phyloP scores from a whole-genome alignment of 2,329 filamentous ascomycete genomes.

The Neonectria sp. region DNA sequence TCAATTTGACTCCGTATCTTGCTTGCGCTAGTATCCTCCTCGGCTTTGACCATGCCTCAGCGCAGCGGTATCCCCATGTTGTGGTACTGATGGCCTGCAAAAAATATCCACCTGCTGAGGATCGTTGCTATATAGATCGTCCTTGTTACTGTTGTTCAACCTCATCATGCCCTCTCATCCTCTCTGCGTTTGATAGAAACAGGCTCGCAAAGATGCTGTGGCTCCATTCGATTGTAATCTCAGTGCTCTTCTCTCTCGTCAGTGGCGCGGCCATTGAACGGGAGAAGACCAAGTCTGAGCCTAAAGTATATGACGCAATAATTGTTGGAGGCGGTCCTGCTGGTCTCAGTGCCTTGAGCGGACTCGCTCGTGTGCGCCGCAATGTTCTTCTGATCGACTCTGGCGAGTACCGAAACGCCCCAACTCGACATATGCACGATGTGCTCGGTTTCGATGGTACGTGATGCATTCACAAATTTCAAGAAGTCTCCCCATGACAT shows the following conservation, averaged over 20 bases:
- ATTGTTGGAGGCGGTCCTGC: slow-evolving; percentile 72
- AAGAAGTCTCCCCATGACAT: accelerated
- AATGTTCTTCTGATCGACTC: slow-evolving; percentile 71
- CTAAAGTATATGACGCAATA: slow-evolving; percentile 66
- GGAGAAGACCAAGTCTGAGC: not conserved
- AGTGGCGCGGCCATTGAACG: slow-evolving; percentile 34
- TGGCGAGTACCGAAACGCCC: slow-evolving; percentile 69
- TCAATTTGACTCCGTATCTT: not conserved
- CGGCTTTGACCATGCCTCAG: not conserved
- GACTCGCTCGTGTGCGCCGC: slow-evolving; percentile 70
- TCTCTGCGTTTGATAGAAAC: not conserved
- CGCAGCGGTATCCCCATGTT: not conserved
- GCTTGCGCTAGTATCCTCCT: not conserved
- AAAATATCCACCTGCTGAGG: not conserved
- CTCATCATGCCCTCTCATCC: not conserved
- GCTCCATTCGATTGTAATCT: slow-evolving; percentile 24
- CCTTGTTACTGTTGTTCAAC: not conserved
- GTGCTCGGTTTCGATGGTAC: slow-evolving; percentile 72
- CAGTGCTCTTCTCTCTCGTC: slow-evolving; percentile 31
- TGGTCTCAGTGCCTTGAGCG: slow-evolving; percentile 68
- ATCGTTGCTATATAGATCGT: slow-evolving; percentile 4
- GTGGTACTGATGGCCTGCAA: not conserved
- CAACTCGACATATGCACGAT: slow-evolving; percentile 73
- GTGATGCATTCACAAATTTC: not conserved
- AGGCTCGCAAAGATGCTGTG: slow-evolving; percentile 37